Conservation (phyloP, 164 flowering plant species). For the Macadamia tetraphylla region DNA sequence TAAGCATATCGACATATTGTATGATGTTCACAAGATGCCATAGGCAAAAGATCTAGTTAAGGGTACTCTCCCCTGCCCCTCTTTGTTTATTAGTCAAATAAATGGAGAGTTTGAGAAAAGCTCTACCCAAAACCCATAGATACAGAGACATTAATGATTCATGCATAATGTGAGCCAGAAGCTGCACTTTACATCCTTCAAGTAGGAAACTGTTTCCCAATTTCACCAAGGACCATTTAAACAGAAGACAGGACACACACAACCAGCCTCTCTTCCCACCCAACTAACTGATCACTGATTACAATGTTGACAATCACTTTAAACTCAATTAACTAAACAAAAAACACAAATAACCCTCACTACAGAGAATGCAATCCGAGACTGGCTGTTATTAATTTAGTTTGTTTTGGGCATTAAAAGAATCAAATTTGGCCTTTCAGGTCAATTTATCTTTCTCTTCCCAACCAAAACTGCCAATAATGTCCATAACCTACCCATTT, state of each 20-base stretch:
- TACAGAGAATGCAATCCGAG: not conserved
- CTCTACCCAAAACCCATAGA: not conserved
- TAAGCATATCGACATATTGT: too few species aligned
- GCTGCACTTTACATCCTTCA: not conserved
- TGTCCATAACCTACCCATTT: not conserved
- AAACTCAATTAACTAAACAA: not conserved
- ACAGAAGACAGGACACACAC: not conserved
- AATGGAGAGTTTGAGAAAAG: too few species aligned
- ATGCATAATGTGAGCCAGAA: too few species aligned
- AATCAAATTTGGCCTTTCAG: not conserved
- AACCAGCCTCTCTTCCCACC: not conserved
- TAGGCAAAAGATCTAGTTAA: too few species aligned
- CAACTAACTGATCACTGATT: too few species aligned
- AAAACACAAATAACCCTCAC: not conserved
- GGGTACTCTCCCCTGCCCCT: too few species aligned
- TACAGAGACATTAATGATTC: not conserved
- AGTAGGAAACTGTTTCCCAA: not conserved
- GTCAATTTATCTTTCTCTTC: not conserved
- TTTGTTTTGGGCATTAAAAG: not conserved
- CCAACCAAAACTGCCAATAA: slow-evolving; percentile 1
- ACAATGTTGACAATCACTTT: not conserved
- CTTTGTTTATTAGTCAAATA: too few species aligned
- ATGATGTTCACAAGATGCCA: too few species aligned
- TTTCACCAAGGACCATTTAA: not conserved
- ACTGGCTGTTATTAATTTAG: not conserved